Evolutionary conservation across 129 eudicot species (phyloP).

Genomic region (Chrysanthemum seticuspe): DNA sequence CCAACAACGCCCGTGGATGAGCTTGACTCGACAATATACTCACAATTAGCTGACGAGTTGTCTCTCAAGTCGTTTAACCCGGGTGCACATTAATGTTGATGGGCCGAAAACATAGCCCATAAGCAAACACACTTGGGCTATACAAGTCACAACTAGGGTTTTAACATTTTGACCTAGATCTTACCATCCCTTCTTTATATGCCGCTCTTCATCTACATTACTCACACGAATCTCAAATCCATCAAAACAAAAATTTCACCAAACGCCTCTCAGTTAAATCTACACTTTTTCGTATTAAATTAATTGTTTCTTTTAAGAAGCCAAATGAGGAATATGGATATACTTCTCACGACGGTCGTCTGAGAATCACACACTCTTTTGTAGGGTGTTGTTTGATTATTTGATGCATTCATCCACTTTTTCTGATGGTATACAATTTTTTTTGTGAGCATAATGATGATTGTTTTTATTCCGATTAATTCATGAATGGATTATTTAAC

Average conservation of each 20-base stretch:
- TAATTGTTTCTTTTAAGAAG: neutral
- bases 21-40: no score
- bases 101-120: no score
- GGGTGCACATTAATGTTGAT: no score
- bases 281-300: neutral
- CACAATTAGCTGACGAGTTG: no score
- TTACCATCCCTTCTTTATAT: neutral
- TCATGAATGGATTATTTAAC: conserved; percentile 47
- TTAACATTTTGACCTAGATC: no score
- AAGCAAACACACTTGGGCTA: no score
- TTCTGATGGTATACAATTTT: conserved; percentile 39
- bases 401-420: conserved; percentile 46
- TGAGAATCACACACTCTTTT: conserved; percentile 33
- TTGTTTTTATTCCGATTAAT: conserved; percentile 36
- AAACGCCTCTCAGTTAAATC: no score
- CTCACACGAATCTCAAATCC: neutral
- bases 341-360: conserved; percentile 66
- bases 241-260: no score
- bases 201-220: neutral
- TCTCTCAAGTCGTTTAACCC: no score
- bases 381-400: conserved; percentile 17
- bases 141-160: no score
- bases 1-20: no score
- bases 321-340: conserved; percentile 47
- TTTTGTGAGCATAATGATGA: conserved; percentile 38